Percentiles rank a stretch among this genome's conserved stretches.
Conservation (phyloP, 2,329 filamentous ascomycete species). For the Pyrenochaeta sp. region DNA sequence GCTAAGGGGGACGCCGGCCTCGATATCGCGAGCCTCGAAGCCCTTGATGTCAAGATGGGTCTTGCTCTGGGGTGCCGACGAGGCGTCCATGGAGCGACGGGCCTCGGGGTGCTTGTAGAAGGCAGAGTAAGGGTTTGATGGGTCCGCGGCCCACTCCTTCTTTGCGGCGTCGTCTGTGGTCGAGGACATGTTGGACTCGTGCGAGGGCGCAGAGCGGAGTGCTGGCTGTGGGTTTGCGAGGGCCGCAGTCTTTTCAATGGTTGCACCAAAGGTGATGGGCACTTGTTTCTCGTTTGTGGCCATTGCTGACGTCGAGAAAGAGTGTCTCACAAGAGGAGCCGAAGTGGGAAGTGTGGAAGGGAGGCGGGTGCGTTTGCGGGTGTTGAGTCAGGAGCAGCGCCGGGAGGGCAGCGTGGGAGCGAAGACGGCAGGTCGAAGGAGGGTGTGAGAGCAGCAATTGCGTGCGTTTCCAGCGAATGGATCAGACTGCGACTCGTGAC, state of each 20-base stretch:
- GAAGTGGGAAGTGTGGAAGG: slow-evolving; percentile 14
- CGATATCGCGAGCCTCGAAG: slow-evolving; percentile 50
- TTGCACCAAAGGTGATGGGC: slow-evolving; percentile 53
- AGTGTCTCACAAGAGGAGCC: slow-evolving; percentile 13
- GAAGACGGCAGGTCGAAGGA: slow-evolving; percentile 8
- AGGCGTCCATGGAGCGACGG: slow-evolving; percentile 49
- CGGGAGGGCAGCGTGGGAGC: slow-evolving; percentile 9
- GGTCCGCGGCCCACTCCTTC: slow-evolving; percentile 41
- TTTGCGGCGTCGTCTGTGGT: slow-evolving; percentile 41
- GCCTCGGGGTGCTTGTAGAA: slow-evolving; percentile 58
- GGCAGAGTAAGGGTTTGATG: slow-evolving; percentile 53
- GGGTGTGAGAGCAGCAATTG: slow-evolving; percentile 20
- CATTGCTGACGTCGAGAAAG: slow-evolving; percentile 31
- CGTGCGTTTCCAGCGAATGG: slow-evolving; percentile 19
- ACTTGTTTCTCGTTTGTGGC: slow-evolving; percentile 38
- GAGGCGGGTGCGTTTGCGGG: slow-evolving; percentile 7
- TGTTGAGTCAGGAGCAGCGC: no score
- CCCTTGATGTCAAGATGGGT: slow-evolving; percentile 39
- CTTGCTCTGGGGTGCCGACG: slow-evolving; percentile 34
- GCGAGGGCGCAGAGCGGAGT: slow-evolving; percentile 42
- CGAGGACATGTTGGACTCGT: slow-evolving; percentile 43
- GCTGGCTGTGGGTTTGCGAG: slow-evolving; percentile 19
- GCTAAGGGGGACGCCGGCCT: slow-evolving; percentile 43
- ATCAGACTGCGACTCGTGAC: not conserved
- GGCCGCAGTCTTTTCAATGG: slow-evolving; percentile 43